phyloP scores from a whole-genome alignment of 2,329 filamentous ascomycete species.

The Ophiocordyceps unilateralis region DNA sequence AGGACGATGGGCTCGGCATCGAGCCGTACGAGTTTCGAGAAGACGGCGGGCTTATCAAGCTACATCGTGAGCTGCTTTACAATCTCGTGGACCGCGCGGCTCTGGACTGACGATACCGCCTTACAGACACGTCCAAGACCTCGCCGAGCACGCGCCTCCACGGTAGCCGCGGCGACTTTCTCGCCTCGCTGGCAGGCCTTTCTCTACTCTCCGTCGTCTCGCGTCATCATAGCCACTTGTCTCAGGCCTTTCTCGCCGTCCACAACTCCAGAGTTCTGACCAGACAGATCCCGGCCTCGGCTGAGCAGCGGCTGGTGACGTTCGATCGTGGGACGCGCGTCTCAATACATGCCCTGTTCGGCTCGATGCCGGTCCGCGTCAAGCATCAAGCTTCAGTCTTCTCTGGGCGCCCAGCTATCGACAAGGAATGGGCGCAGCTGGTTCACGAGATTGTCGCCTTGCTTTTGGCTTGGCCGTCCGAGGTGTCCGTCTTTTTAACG shows the following conservation, averaged over 20 bases:
- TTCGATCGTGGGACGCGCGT: conserved; percentile 58
- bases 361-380: conserved; percentile 76
- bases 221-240: conserved; percentile 40
- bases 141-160: conserved; percentile 29
- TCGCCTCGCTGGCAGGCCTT: conserved; percentile 59
- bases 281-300: conserved; percentile 42
- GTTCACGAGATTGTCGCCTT: conserved; percentile 41
- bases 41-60: conserved; percentile 52
- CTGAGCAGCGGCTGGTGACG: conserved; percentile 36
- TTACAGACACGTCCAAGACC: conserved; percentile 65
- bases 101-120: not conserved
- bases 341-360: conserved; percentile 66
- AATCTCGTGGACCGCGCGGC: too few relatives aligned
- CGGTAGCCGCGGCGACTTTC: conserved; percentile 56
- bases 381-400: conserved; percentile 52
- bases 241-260: conserved; percentile 47
- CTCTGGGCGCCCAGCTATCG: conserved; percentile 29
- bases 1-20: conserved; percentile 77
- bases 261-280: conserved; percentile 52
- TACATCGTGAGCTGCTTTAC: conserved; percentile 40
- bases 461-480: conserved; percentile 49
- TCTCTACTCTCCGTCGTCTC: conserved; percentile 67
- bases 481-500: conserved; percentile 39
- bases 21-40: conserved; percentile 52
- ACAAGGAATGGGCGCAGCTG: conserved; percentile 49